A percentile compares a stretch with the other conserved stretches of the same genome.
Evolutionary conservation across 2,329 filamentous ascomycete species (phyloP).

Genomic region (Fusarium staphyleae): DNA sequence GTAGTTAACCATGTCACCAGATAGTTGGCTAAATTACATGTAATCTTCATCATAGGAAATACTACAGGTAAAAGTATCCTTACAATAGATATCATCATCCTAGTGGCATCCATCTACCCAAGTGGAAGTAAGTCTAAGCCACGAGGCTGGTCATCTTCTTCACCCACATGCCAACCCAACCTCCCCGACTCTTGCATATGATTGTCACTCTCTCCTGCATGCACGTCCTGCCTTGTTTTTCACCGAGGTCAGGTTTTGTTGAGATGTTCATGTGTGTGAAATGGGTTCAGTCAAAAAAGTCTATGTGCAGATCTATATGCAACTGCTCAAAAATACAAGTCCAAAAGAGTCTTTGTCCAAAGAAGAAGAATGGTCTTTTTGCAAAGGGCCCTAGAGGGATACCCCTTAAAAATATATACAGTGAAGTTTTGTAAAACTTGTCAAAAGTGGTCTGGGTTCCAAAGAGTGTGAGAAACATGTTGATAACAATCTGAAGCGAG

Average conservation of each 20-base stretch:
- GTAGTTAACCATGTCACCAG: no score
- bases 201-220: not conserved
- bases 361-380: conserved; percentile 22
- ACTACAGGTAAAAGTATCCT: no score
- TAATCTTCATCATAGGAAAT: no score
- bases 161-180: no score
- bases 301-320: conserved; percentile 24
- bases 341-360: conserved; percentile 20
- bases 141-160: no score
- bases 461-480: conserved; percentile 40
- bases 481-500: conserved; percentile 37
- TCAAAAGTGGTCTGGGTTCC: conserved; percentile 19
- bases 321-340: conserved; percentile 14
- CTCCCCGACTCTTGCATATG: not conserved
- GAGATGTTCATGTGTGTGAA: not conserved
- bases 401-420: conserved; percentile 41
- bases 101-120: no score
- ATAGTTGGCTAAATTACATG: no score
- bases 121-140: no score
- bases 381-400: conserved; percentile 8
- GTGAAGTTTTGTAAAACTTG: conserved; percentile 33
- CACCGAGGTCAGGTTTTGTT: not conserved
- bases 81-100: no score
- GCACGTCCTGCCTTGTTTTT: not conserved
- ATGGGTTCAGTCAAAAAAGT: conserved; percentile 5